These are phyloP conservation scores for Phytophthora uliginosa DNA, from an alignment of 352 stramenopile genomes.

Conservation along the genomic window DNA sequence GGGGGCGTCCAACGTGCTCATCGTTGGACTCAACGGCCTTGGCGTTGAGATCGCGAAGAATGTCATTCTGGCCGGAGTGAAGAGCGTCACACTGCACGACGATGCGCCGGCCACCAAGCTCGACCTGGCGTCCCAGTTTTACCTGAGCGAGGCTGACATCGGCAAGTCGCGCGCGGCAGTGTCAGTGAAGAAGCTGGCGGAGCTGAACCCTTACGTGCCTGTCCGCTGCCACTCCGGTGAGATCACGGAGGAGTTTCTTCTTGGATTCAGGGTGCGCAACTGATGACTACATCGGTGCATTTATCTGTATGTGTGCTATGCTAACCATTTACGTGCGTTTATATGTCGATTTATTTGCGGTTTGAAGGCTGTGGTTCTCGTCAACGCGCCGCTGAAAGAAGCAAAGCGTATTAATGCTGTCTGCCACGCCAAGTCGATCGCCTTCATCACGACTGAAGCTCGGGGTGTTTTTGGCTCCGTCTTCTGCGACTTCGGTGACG, in stretches of 20 bases:
- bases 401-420: constrained; percentile 84
- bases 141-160: constrained; percentile 92
- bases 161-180: constrained; percentile 87
- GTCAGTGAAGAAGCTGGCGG: constrained; percentile 92
- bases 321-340: background rate
- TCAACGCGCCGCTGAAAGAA: constrained; percentile 81
- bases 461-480: constrained; percentile 96
- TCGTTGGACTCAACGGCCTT: constrained; percentile 96
- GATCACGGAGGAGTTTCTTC: constrained; percentile 79
- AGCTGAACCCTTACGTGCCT: constrained; percentile 98
- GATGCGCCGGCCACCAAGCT: constrained; percentile 81
- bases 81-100: constrained; percentile 97
- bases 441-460: constrained; percentile 95
- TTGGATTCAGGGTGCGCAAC: constrained; percentile 65
- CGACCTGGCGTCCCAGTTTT: constrained; percentile 98
- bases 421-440: constrained; percentile 87
- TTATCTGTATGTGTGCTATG: background rate
- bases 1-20: constrained; percentile 95
- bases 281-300: background rate
- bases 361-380: constrained; percentile 83
- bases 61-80: constrained; percentile 97
- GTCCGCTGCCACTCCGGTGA: constrained; percentile 73
- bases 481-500: constrained; percentile 98
- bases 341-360: background rate
- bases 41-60: constrained; percentile 99